These are phyloP conservation scores for Mallotus nudiflorus DNA, from an alignment of 345 rosid genomes.

Conservation along the genomic window DNA sequence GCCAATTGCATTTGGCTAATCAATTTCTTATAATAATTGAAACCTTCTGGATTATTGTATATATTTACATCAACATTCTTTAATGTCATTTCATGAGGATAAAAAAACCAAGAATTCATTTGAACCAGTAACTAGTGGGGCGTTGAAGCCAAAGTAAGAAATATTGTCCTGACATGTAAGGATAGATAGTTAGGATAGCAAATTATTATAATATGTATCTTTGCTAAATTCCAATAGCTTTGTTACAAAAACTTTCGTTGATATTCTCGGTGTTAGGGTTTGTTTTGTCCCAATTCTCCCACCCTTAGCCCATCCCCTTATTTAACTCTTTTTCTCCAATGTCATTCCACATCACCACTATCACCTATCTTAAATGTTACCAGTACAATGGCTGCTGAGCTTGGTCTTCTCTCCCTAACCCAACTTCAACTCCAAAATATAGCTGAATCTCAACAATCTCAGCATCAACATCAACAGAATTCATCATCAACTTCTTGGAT, in stretches of 20 bases:
- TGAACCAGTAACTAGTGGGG: conserved; percentile 14
- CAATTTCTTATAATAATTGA: too few relatives aligned
- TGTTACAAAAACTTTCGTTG: conserved; percentile 31
- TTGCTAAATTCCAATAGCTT: conserved; percentile 37
- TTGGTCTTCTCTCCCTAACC: conserved; percentile 43
- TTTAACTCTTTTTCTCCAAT: conserved; percentile 37
- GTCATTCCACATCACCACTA: conserved; percentile 30
- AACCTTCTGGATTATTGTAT: too few relatives aligned
- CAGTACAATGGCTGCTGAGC: conserved; percentile 47
- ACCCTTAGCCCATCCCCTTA: conserved; percentile 27
- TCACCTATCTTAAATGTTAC: conserved; percentile 25
- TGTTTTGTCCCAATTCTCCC: conserved; percentile 34
- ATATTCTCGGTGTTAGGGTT: conserved; percentile 36
- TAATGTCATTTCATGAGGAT: too few relatives aligned
- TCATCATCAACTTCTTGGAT: conserved; percentile 31
- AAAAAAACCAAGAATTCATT: too few relatives aligned
- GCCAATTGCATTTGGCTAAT: too few relatives aligned
- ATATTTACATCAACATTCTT: too few relatives aligned
- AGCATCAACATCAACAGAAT: conserved; percentile 20
- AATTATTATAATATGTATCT: conserved; percentile 21
- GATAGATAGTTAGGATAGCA: conserved; percentile 26
- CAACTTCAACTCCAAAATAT: conserved; percentile 25
- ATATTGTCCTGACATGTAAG: conserved; percentile 22
- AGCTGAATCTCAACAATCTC: conserved; percentile 25
- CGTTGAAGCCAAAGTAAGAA: conserved; percentile 46